These are phyloP conservation scores for Solanum rostratum DNA, from an alignment of 257 asterid genomes.

Conservation along the genomic window DNA sequence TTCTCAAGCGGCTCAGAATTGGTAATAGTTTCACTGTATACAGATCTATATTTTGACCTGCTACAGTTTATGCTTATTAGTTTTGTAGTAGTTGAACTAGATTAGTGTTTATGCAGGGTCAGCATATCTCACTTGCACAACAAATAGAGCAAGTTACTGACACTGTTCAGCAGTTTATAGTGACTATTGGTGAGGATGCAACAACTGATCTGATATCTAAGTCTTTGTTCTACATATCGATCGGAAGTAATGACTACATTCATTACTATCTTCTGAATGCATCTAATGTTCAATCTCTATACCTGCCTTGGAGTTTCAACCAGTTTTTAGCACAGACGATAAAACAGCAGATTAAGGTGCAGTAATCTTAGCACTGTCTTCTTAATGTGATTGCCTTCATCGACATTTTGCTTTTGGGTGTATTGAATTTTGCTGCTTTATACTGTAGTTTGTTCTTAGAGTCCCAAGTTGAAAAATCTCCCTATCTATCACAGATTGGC, in stretches of 20 bases:
- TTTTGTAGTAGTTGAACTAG: neutral
- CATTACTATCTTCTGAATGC: constrained; percentile 85
- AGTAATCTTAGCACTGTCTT: neutral
- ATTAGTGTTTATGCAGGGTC: constrained; percentile 47
- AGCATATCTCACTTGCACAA: constrained; percentile 77
- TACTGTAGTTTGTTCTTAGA: too few relatives aligned
- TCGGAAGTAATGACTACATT: constrained; percentile 86
- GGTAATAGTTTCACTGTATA: constrained; percentile 25
- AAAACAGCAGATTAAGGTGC: constrained; percentile 77
- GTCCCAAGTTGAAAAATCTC: too few relatives aligned
- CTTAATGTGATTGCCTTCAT: neutral
- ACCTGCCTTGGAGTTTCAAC: constrained; percentile 86
- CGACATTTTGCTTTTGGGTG: neutral
- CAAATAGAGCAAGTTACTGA: constrained; percentile 90
- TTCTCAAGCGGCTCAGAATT: constrained; percentile 91
- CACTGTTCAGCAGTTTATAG: constrained; percentile 63
- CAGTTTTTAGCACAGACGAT: constrained; percentile 50
- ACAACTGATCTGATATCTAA: constrained; percentile 48
- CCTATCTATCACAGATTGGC: too few relatives aligned
- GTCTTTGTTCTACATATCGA: constrained; percentile 74
- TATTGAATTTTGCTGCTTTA: neutral
- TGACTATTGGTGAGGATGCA: constrained; percentile 76
- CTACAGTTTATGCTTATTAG: neutral
- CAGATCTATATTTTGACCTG: neutral
- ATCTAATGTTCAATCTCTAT: constrained; percentile 60